These are phyloP conservation scores for Tieghemostelium lacteum DNA, from an alignment of 78 protist species.

Conservation along the genomic window DNA sequence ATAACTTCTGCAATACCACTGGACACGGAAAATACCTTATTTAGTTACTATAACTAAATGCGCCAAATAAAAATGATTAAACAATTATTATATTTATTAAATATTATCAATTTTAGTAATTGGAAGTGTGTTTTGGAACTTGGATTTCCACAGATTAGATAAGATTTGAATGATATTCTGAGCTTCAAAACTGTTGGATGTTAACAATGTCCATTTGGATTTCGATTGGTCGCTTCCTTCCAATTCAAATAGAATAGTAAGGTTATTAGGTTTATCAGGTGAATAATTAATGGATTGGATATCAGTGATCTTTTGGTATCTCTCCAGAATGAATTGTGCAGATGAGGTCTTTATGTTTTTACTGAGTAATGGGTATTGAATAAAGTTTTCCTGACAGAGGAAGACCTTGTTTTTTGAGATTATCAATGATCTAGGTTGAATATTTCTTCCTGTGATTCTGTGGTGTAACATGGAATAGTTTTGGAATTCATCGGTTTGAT, in stretches of 20 bases:
- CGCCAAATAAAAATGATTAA: too few relatives aligned
- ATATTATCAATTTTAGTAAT: too few relatives aligned
- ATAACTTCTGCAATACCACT: too few relatives aligned
- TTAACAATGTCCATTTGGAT: too few relatives aligned
- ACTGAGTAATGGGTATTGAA: slow-evolving; percentile 43
- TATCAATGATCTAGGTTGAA: slow-evolving; percentile 29
- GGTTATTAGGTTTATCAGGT: slow-evolving; percentile 3
- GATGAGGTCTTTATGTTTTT: slow-evolving; percentile 38
- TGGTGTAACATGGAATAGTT: slow-evolving; percentile 40
- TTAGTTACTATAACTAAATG: too few relatives aligned
- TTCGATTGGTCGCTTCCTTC: too few relatives aligned
- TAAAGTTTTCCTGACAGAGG: slow-evolving; percentile 23
- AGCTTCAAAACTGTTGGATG: too few relatives aligned
- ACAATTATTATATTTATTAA: too few relatives aligned
- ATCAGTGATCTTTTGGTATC: slow-evolving; percentile 17
- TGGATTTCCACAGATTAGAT: too few relatives aligned
- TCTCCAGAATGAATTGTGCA: slow-evolving; percentile 26
- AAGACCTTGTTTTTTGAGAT: slow-evolving; percentile 25
- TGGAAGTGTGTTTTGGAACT: too few relatives aligned
- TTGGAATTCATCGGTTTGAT: slow-evolving; percentile 24
- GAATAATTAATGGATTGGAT: neutral
- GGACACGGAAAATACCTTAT: too few relatives aligned
- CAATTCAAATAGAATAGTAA: slow-evolving; percentile 40
- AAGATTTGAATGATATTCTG: too few relatives aligned
- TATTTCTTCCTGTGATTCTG: slow-evolving; percentile 29